Conservation (phyloP, 805 yeast species). For the Henningerozyma blattae region DNA sequence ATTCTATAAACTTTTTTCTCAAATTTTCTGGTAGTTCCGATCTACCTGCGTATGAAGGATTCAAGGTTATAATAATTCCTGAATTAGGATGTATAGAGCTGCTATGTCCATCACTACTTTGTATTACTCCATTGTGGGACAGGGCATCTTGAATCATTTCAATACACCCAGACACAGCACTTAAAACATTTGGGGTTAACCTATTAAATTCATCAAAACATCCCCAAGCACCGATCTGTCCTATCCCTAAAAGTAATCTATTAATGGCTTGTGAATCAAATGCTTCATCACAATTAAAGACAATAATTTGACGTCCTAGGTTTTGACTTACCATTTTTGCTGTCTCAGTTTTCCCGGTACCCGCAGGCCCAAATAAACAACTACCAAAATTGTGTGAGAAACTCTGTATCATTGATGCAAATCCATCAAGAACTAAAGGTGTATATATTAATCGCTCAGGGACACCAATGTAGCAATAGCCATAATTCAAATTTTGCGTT, state of each 20-base stretch:
- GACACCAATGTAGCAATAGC: conserved; percentile 73
- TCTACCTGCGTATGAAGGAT: conserved; percentile 81
- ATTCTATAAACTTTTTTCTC: conserved; percentile 63
- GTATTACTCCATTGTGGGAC: too few species aligned
- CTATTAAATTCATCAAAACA: conserved; percentile 95
- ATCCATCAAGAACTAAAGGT: conserved; percentile 54
- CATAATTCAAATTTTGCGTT: conserved; percentile 56
- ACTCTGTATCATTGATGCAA: conserved; percentile 61
- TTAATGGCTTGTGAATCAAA: conserved; percentile 75
- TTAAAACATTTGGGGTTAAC: conserved; percentile 53
- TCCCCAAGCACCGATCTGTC: conserved; percentile 84
- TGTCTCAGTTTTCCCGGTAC: conserved; percentile 93
- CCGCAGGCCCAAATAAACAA: conserved; percentile 91
- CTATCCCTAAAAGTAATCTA: conserved; percentile 64
- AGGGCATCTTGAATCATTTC: conserved; percentile 57
- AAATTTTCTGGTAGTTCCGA: conserved; percentile 75
- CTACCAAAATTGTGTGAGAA: conserved; percentile 71
- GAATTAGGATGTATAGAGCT: conserved; percentile 35
- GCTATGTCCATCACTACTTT: neutral
- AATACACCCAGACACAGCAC: conserved; percentile 76
- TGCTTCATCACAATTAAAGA: conserved; percentile 84
- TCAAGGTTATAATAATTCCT: conserved; percentile 83
- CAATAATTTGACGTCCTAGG: conserved; percentile 70
- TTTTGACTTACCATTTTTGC: conserved; percentile 73
- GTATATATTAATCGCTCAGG: conserved; percentile 68